A percentile compares a stretch with the other conserved stretches of the same genome.
Conservation (phyloP, 202 grass and related monocot species). For the Schoenoplectus triqueter region DNA sequence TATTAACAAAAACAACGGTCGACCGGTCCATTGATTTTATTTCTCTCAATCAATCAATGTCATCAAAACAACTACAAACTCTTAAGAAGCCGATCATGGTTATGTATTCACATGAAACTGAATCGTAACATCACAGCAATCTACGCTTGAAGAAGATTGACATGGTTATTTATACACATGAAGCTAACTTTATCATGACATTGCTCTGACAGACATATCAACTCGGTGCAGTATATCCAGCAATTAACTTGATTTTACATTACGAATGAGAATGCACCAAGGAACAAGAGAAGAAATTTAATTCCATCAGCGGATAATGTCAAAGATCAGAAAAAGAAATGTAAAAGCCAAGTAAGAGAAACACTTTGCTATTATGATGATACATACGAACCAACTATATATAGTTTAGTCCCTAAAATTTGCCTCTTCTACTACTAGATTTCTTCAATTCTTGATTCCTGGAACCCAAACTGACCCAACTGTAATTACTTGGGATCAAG, state of each 20-base stretch:
- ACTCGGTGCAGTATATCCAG: conserved; percentile 5
- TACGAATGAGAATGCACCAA: conserved; percentile 26
- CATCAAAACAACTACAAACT: not conserved
- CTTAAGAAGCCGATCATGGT: no score
- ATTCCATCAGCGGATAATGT: conserved; percentile 14
- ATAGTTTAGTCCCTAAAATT: conserved; percentile 40
- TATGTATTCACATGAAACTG: not conserved
- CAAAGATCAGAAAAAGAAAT: not conserved
- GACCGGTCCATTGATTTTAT: no score
- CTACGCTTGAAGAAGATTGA: not conserved
- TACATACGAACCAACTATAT: not conserved
- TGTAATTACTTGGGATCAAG: conserved; percentile 71
- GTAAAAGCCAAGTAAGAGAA: not conserved
- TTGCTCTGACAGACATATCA: not conserved
- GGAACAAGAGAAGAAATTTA: not conserved
- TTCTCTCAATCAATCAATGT: not conserved
- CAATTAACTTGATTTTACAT: conserved; percentile 19
- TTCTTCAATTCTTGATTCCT: conserved; percentile 70
- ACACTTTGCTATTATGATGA: conserved; percentile 8
- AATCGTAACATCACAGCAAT: not conserved
- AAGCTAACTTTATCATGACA: not conserved
- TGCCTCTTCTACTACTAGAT: conserved; percentile 59
- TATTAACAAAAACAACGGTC: no score
- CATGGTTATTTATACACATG: not conserved
- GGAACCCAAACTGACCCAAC: conserved; percentile 70